phyloP scores from a whole-genome alignment of 768 basidiomycete species.

The Boletus tylopilopsis region DNA sequence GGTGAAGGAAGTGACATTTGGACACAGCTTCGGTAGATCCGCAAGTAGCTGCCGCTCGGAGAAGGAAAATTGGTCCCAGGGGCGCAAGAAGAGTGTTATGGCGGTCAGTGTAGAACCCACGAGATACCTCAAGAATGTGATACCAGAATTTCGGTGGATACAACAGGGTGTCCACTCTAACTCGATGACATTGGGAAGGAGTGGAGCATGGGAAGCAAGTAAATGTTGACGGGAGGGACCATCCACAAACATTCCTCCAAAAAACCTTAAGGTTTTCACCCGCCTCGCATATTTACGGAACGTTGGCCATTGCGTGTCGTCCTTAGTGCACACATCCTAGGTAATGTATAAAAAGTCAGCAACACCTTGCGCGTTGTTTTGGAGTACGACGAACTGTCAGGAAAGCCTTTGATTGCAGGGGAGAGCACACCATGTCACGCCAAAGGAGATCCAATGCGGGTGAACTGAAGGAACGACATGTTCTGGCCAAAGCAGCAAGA shows the following conservation, averaged over 20 bases:
- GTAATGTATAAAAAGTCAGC: neutral
- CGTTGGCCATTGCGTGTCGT: slow-evolving; percentile 13
- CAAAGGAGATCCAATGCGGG: slow-evolving; percentile 13
- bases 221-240: slow-evolving; percentile 6
- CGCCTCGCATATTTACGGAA: slow-evolving; percentile 23
- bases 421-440: slow-evolving; percentile 8
- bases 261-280: slow-evolving; percentile 12
- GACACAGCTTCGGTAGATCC: slow-evolving; percentile 15
- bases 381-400: slow-evolving; percentile 1
- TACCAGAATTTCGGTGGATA: slow-evolving; percentile 3
- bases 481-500: slow-evolving; percentile 9
- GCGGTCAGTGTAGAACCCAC: slow-evolving; percentile 9
- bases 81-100: slow-evolving; percentile 7
- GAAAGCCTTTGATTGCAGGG: slow-evolving; percentile 6
- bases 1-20: slow-evolving; percentile 18
- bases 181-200: slow-evolving; percentile 20
- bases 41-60: slow-evolving; percentile 11
- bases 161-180: slow-evolving; percentile 16
- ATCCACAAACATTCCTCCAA: neutral
- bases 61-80: slow-evolving; percentile 5
- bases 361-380: neutral
- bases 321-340: neutral
- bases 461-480: slow-evolving; percentile 13
- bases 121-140: slow-evolving; percentile 15
- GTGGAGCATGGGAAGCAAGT: slow-evolving; percentile 10